phyloP scores from a whole-genome alignment of 768 basidiomycete genomes.

The Mycena albidolilacea region DNA sequence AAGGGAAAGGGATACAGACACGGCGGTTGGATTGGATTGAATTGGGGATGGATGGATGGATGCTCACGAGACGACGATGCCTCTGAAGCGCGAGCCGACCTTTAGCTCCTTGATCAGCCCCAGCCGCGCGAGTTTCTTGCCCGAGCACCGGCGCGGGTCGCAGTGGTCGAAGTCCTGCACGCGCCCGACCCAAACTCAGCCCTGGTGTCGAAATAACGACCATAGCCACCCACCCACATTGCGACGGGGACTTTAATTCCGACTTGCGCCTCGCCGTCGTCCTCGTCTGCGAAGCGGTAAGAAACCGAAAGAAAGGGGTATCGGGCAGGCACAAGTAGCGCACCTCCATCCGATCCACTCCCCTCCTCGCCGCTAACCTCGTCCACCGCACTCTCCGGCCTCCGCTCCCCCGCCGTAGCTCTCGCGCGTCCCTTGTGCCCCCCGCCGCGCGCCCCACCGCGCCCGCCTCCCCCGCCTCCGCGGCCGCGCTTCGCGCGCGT shows the following conservation, averaged over 20 bases:
- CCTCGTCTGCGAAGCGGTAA: slow-evolving; percentile 34
- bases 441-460: slow-evolving; percentile 35
- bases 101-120: slow-evolving; percentile 88
- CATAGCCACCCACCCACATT: slow-evolving; percentile 87
- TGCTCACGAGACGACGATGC: slow-evolving; percentile 93
- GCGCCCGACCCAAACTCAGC: too few relatives aligned
- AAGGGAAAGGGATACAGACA: slow-evolving; percentile 19
- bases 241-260: slow-evolving; percentile 85
- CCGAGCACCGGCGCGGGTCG: slow-evolving; percentile 86
- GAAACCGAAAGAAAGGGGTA: neutral
- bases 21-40: neutral
- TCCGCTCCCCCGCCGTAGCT: slow-evolving; percentile 49
- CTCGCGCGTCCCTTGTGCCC: slow-evolving; percentile 40
- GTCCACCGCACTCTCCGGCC: slow-evolving; percentile 74
- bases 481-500: slow-evolving; percentile 53
- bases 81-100: slow-evolving; percentile 90
- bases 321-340: neutral
- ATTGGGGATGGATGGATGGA: neutral
- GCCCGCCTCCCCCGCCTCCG: slow-evolving; percentile 53
- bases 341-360: slow-evolving; percentile 44
- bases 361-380: slow-evolving; percentile 57
- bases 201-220: neutral
- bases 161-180: slow-evolving; percentile 96
- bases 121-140: slow-evolving; percentile 91
- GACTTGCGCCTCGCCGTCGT: slow-evolving; percentile 49